These are phyloP conservation scores for Dioscorea zingiberensis DNA, from an alignment of 106 monocot species.

Conservation along the genomic window DNA sequence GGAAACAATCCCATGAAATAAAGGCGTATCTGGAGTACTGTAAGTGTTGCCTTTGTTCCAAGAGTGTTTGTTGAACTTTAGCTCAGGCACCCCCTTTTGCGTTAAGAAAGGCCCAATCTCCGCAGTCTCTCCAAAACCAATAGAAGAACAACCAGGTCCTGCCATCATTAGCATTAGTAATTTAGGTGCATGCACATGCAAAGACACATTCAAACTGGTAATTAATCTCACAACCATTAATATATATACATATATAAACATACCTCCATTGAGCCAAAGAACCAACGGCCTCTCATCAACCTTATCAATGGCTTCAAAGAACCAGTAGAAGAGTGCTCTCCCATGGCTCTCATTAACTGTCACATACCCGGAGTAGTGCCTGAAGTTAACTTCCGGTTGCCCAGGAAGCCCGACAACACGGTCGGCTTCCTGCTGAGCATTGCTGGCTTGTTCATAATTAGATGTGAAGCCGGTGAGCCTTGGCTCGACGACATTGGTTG, in stretches of 20 bases:
- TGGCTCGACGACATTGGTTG: too few species aligned
- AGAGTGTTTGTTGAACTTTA: slow-evolving; percentile 24
- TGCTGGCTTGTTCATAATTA: too few species aligned
- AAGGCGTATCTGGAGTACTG: too few species aligned
- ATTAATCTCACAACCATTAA: too few species aligned
- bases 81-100: slow-evolving; percentile 22
- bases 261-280: slow-evolving; percentile 66
- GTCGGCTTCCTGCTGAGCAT: not conserved
- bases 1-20: too few species aligned
- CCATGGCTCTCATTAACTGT: slow-evolving; percentile 29
- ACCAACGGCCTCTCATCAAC: slow-evolving; percentile 27
- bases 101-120: slow-evolving; percentile 38
- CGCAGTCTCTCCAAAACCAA: slow-evolving; percentile 33
- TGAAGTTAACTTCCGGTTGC: slow-evolving; percentile 35
- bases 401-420: slow-evolving; percentile 19
- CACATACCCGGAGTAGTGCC: slow-evolving; percentile 47
- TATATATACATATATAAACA: too few species aligned
- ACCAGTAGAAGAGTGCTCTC: slow-evolving; percentile 48
- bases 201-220: too few species aligned
- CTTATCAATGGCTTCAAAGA: slow-evolving; percentile 23
- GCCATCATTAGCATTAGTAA: not conserved
- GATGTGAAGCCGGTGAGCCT: too few species aligned
- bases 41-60: slow-evolving; percentile 40
- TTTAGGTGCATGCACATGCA: too few species aligned
- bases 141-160: slow-evolving; percentile 40